These are phyloP conservation scores for Colletotrichum aenigma DNA, from an alignment of 2,329 filamentous ascomycete genomes.

Conservation along the genomic window DNA sequence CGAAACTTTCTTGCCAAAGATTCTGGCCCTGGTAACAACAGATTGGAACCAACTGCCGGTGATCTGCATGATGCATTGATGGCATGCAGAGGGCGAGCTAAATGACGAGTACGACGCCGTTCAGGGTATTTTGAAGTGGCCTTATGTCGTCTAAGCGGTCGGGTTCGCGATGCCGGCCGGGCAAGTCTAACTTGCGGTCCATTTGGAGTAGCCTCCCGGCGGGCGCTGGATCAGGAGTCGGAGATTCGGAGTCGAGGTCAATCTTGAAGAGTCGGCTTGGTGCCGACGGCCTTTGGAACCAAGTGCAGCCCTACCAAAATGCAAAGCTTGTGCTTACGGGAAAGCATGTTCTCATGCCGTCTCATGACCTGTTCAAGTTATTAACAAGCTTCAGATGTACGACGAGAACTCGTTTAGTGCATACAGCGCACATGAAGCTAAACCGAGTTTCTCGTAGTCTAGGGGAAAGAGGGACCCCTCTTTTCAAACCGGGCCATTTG, in stretches of 20 bases:
- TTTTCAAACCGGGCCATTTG: no score
- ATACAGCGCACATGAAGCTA: no score
- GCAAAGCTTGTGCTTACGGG: neutral
- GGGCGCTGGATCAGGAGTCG: neutral
- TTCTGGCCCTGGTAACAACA: neutral
- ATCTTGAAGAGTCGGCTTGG: neutral
- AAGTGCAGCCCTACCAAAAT: neutral
- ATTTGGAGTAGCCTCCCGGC: neutral
- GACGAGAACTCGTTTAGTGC: no score
- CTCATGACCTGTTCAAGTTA: neutral
- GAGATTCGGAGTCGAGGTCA: neutral
- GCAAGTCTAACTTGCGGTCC: neutral
- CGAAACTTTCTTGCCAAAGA: neutral
- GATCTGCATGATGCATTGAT: neutral
- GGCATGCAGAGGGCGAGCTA: neutral
- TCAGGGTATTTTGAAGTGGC: neutral
- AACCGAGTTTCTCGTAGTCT: no score
- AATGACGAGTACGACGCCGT: neutral
- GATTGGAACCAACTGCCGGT: neutral
- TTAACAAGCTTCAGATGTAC: no score
- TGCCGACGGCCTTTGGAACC: neutral
- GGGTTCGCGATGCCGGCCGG: neutral
- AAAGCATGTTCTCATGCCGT: neutral
- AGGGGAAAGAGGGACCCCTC: no score
- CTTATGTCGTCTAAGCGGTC: neutral